Evolutionary conservation across 345 rosid genomes (phyloP).

Genomic region (Eucalyptus regnans): DNA sequence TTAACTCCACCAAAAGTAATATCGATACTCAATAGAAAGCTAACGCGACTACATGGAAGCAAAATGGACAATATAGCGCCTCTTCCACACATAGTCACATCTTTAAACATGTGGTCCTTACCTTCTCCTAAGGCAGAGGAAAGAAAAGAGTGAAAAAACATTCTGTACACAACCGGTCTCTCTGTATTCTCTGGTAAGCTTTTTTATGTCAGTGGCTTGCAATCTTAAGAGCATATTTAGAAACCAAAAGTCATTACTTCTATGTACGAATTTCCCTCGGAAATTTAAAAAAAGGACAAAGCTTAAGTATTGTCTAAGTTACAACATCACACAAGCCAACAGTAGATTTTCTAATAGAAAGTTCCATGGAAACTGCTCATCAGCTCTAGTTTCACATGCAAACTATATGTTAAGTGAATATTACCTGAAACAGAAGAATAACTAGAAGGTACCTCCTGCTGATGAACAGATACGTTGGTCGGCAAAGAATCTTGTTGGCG

Average conservation of each 20-base stretch:
- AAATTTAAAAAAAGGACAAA: background rate
- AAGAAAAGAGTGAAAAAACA: background rate
- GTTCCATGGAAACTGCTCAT: constrained; percentile 21
- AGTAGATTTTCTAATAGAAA: background rate
- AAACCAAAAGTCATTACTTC: background rate
- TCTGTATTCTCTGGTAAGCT: background rate
- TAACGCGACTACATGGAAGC: background rate
- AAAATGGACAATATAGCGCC: background rate
- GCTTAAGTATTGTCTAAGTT: background rate
- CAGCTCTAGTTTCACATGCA: constrained; percentile 44
- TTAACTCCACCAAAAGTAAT: background rate
- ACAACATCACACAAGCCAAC: background rate
- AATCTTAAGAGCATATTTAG: background rate
- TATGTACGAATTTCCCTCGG: background rate
- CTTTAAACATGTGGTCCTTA: background rate
- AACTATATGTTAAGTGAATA: constrained; percentile 46
- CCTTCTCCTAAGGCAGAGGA: background rate
- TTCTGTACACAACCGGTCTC: background rate
- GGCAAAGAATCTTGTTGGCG: constrained; percentile 30
- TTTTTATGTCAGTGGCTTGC: background rate
- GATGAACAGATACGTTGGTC: constrained; percentile 59
- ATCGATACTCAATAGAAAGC: background rate
- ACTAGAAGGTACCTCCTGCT: constrained; percentile 99
- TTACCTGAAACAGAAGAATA: constrained; percentile 99
- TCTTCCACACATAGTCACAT: background rate